Evolutionary conservation across 176 grass and related monocot genomes (phyloP).

Genomic region (Urochloa ruziziensis): DNA sequence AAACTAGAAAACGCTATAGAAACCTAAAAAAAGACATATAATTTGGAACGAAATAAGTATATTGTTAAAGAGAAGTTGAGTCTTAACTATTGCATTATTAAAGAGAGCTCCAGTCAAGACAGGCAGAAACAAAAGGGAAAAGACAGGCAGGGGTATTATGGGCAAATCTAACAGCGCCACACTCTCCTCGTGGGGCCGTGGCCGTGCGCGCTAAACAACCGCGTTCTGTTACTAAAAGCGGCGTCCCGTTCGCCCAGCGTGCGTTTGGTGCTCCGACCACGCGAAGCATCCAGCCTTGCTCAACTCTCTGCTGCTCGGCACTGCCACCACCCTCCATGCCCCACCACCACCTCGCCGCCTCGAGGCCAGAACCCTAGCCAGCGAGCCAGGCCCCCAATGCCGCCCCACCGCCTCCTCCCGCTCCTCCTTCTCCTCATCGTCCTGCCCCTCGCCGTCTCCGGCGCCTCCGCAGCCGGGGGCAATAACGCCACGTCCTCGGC

Average conservation of each 20-base stretch:
- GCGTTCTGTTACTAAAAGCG: slow-evolving; percentile 10
- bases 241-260: slow-evolving; percentile 18
- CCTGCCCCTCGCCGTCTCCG: slow-evolving; percentile 8
- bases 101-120: background rate
- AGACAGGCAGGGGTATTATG: background rate
- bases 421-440: slow-evolving; percentile 16
- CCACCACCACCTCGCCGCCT: slow-evolving; percentile 40
- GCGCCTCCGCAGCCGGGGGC: background rate
- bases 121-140: background rate
- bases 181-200: too few relatives aligned
- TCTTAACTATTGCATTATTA: background rate
- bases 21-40: too few relatives aligned
- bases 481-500: slow-evolving; percentile 45
- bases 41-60: too few relatives aligned
- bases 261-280: slow-evolving; percentile 29
- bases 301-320: slow-evolving; percentile 41
- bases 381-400: slow-evolving; percentile 17
- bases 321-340: slow-evolving; percentile 28
- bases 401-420: slow-evolving; percentile 23
- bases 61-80: too few relatives aligned
- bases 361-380: slow-evolving; percentile 42
- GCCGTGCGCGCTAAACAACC: slow-evolving; percentile 21
- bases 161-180: background rate
- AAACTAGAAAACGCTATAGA: too few relatives aligned
- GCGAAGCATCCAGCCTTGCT: slow-evolving; percentile 39